Evolutionary conservation across 2,329 filamentous ascomycete genomes (phyloP), one percentile per base, ranked within the genome.

Genomic region (Fusarium hainanense): DNA sequence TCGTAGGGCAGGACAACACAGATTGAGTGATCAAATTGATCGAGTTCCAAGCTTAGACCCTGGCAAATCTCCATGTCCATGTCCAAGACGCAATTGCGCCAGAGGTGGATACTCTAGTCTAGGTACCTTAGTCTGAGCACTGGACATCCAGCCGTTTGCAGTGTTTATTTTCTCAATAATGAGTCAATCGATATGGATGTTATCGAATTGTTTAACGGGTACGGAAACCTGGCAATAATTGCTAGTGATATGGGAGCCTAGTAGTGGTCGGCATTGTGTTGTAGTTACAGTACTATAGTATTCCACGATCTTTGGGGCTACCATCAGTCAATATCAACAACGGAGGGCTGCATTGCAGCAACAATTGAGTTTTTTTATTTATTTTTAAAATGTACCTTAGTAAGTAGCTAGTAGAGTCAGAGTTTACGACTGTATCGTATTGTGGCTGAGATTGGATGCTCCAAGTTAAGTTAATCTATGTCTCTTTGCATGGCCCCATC

Each of bases 11-110:
- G 48, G 44, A 55, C 34, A 55, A 23, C 43, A 28, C 23, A 63
- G 58, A 59, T 60, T 59, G 54, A 43, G 60, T 57, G 60, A 66
- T 67, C 47, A 56, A 44, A 46, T 42, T 63, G 58, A 68, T 68
- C 54, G 46, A 55, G 55, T 68, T 68, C 66, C 66, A 68, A 69
- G 66, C 46, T 49, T 66, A 55, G 44, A 69, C 56, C 66, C 66
- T 61, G 37, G 66, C 55, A 69, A 65, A 69, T 54, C 30, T 69
- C 51, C 42, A 65, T 60, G 48, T 23, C 28, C 46, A 48, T 30
- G 27, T 27, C 58, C 48, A 69, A 52, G 34, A 69, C 54, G 66
- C 66, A 55, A 69, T 55, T 54, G 40, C 54, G 40, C 44, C 46
- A 61, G 42, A 50, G 47, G 66, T 51, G 49, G 49, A 52, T 51